Evolutionary conservation across 352 stramenopile genomes (phyloP), one percentile per base, ranked within the genome.

Genomic region (Paralagenidium karlingii): DNA sequence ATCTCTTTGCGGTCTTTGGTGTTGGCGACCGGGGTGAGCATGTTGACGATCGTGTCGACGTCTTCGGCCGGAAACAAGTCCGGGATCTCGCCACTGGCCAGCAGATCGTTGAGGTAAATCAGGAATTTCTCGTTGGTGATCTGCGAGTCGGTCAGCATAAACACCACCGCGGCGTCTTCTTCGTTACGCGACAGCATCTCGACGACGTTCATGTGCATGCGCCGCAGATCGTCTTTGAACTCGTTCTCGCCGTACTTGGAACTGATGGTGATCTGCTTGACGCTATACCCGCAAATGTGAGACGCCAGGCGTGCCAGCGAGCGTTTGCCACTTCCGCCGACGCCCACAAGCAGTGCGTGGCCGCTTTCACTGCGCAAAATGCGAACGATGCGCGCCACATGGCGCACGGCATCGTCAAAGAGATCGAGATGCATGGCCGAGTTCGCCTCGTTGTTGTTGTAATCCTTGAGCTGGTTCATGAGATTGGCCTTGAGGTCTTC

Each of bases 111-210:
- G 25, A 98, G 55, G 47, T 94, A 96, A 38, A 98, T 95, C 12
- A 98, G 60, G 58, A 97, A 98, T 27, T 94, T 85, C 49, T 98
- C 90, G 60, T 98, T 97, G 9, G 87, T 96, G 53, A 98, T 97
- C 53, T 98, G 86, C 3, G 74, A 93, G 49, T 98, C 92, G 1
- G 85, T 96, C 8, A 98, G 61, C 51, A 98, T 82, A 49, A 98
- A 97, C 31, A 97, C 85, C 24, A 97, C 63, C 3, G 83, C 86
- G 25, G 70, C 71, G 28, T 87, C 74, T 30, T 88, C 75, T 70
- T 91, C 75, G 19, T 73, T 77, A 19, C 77, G 68, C 20, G 71
- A 83, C 5, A 84, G 45, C 69, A 96, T 90, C 24, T 97, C 87
- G 27, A 96, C 94, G 21, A 98, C 60, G 5, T 71, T 86, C 47